A percentile compares a stretch with the other conserved stretches of the same genome.
phyloP scores from a whole-genome alignment of 495 filamentous ascomycete genomes.

The Coniosporium apollinis region DNA sequence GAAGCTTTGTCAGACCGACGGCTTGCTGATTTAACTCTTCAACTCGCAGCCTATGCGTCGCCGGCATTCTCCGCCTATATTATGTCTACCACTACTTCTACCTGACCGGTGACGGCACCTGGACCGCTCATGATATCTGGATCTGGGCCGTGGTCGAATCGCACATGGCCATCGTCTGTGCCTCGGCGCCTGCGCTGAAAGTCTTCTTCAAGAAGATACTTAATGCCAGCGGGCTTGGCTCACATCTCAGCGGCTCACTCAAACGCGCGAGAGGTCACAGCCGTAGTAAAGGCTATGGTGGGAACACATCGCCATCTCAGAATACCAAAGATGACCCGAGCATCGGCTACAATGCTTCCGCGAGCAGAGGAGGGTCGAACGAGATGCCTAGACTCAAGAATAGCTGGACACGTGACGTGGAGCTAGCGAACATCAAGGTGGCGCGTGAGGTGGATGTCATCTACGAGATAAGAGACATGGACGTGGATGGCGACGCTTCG shows the following conservation, averaged over 20 bases:
- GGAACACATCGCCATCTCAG: no score
- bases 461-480: no score
- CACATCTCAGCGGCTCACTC: neutral
- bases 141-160: conserved; percentile 14
- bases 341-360: no score
- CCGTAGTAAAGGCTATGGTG: no score
- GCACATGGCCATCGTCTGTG: conserved; percentile 13
- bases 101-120: conserved; percentile 17
- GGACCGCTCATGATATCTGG: conserved; percentile 11
- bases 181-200: conserved; percentile 14
- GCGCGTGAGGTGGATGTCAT: no score
- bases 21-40: neutral
- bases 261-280: no score
- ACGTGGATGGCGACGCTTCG: no score
- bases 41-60: conserved; percentile 8
- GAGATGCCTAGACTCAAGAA: no score
- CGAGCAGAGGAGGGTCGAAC: no score
- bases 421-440: no score
- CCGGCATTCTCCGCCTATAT: conserved; percentile 12
- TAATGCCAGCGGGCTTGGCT: conserved; percentile 5
- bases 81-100: conserved; percentile 12
- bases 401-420: no score
- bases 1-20: neutral
- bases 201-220: conserved; percentile 14
- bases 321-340: no score